Evolutionary conservation across 768 basidiomycete species (phyloP).

Genomic region (Pholiota microspora): DNA sequence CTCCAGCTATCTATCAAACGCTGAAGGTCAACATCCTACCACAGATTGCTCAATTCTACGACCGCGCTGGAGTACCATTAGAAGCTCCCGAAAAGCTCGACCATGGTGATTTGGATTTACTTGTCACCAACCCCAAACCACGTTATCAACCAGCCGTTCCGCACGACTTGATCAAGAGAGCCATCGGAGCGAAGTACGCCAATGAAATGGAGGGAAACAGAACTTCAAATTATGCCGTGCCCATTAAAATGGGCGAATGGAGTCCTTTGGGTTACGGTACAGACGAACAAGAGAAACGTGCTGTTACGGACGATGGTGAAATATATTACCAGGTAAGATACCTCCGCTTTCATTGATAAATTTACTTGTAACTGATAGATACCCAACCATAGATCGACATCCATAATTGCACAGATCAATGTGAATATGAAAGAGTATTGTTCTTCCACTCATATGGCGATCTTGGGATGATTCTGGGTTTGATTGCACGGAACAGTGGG

Average conservation of each 20-base stretch:
- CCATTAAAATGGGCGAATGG: constrained; percentile 39
- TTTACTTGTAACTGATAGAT: not conserved
- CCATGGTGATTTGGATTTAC: constrained; percentile 70
- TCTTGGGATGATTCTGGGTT: constrained; percentile 65
- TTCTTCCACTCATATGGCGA: constrained; percentile 71
- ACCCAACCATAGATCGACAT: constrained; percentile 53
- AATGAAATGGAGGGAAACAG: constrained; percentile 49
- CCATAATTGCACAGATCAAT: constrained; percentile 49
- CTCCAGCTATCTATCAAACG: constrained; percentile 46
- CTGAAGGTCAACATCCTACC: constrained; percentile 46
- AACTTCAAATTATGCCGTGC: constrained; percentile 65
- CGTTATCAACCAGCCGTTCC: constrained; percentile 20
- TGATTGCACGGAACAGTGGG: constrained; percentile 51
- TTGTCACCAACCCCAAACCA: constrained; percentile 48
- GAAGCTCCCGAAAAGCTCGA: constrained; percentile 67
- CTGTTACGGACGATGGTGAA: constrained; percentile 23
- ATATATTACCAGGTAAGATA: constrained; percentile 41
- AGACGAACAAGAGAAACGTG: constrained; percentile 28
- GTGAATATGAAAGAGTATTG: constrained; percentile 47
- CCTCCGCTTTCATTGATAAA: not conserved
- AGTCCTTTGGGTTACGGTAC: constrained; percentile 22
- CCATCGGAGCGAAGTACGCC: constrained; percentile 47
- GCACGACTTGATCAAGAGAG: constrained; percentile 32
- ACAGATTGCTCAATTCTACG: constrained; percentile 45
- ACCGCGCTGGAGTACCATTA: constrained; percentile 48